Base-by-base conservation (phyloP, 106 monocot genomes). In the Dendrobium officinale region DNA sequence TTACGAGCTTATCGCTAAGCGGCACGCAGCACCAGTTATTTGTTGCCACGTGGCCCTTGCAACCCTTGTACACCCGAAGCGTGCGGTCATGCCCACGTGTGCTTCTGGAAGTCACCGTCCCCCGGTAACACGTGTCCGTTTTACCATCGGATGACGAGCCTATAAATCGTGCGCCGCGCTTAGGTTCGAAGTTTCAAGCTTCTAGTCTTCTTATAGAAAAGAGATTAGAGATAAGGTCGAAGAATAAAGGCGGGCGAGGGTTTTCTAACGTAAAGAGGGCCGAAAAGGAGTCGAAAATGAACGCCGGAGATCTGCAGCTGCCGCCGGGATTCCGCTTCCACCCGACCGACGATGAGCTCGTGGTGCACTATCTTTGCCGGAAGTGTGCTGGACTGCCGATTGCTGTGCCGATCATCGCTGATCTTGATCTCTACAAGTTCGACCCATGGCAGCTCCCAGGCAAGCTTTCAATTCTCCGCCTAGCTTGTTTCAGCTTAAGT, bases 301-400 rank as follows among this genome's bases (percentile, higher is more conserved):
- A 27, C 82, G 72, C 86, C 22, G 85, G 79, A 42, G 87, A 82
- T 79, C 56, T 92, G 80, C 67, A 81, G 75, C 59, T 95, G 75
- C 90, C 95, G 20, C 92, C 95, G 3, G 95, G 95, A 16, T 95
- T 95, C 89, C 61, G 95, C 17, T 95, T 95, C 82, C 92, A 92
- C 42, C 95, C 95, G 17, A 93, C 93, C 7, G 93, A 93, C 75
- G 90, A 93, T 72, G 93, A 93, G 83, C 90, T 93, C 1, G 95
- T 95, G 59, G 83, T 73, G 84, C 86, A 95, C 90, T 95, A 95
- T 75, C 90, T 95, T 8, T 89, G 90, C 72, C 88, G 89, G 47
- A 85, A 79, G 80, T 95, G 95, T 81, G 75, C 87, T 0, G 85
- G 85, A 4, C 79, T 82, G 42, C 77, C 92, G 2, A 80, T 90